These are phyloP conservation scores for Cordyceps farinosa DNA, from an alignment of 2,329 filamentous ascomycete species.

Conservation along the genomic window DNA sequence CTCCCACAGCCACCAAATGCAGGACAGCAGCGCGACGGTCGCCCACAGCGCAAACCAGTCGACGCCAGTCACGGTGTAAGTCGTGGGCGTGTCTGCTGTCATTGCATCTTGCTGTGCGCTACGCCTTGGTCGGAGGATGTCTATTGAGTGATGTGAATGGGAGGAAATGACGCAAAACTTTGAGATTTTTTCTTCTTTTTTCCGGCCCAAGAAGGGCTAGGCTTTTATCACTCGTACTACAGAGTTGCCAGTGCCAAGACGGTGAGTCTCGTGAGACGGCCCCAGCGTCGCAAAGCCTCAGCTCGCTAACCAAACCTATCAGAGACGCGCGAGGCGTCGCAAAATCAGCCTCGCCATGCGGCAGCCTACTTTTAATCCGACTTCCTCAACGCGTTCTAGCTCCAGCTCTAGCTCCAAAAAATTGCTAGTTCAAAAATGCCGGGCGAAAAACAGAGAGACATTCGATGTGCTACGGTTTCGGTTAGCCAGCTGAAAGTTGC, in stretches of 20 bases:
- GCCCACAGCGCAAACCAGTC: conserved; percentile 7
- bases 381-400: neutral
- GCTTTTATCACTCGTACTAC: neutral
- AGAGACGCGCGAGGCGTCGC: conserved; percentile 11
- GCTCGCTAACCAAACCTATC: conserved; percentile 17
- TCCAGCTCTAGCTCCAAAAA: no score
- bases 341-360: conserved; percentile 16
- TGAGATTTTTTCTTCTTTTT: neutral
- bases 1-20: conserved; percentile 10
- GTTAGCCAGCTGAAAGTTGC: no score
- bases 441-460: no score
- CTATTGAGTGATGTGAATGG: neutral
- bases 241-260: neutral
- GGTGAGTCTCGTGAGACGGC: neutral
- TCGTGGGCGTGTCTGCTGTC: neutral
- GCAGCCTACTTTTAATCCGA: neutral
- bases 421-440: no score
- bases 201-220: neutral
- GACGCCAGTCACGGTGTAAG: conserved; percentile 5
- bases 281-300: conserved; percentile 7
- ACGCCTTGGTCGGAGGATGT: neutral
- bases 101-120: neutral
- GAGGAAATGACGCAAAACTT: neutral
- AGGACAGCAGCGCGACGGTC: conserved; percentile 1
- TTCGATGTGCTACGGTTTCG: no score